Evolutionary conservation across 1,284 basidiomycete genomes (phyloP).

Genomic region (Leccinum glutinopallens): DNA sequence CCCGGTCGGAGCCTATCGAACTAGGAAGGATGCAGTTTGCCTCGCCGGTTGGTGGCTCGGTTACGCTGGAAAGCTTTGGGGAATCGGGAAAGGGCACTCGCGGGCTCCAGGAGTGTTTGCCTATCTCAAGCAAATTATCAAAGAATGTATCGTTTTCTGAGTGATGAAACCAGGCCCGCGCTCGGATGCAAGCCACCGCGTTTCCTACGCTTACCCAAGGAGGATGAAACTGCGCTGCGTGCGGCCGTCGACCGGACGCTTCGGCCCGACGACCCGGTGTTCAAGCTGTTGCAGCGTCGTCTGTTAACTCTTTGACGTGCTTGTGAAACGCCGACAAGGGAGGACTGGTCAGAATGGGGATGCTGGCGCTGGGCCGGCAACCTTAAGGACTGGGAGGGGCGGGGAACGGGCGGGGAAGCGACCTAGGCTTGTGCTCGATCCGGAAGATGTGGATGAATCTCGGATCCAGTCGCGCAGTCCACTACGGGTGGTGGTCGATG

Average conservation of each 20-base stretch:
- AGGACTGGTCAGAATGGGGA: slow-evolving; percentile 7
- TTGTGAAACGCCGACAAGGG: slow-evolving; percentile 29
- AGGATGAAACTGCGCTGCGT: slow-evolving; percentile 59
- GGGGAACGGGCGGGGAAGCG: slow-evolving; percentile 29
- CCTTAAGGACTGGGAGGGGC: slow-evolving; percentile 49
- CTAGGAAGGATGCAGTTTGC: background rate
- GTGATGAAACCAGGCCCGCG: slow-evolving; percentile 34
- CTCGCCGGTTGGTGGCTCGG: background rate
- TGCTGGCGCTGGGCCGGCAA: slow-evolving; percentile 35
- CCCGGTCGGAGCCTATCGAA: background rate
- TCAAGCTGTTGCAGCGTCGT: slow-evolving; percentile 58
- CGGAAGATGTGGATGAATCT: too few relatives aligned
- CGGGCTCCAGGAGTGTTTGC: background rate
- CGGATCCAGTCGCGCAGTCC: too few relatives aligned
- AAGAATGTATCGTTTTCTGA: background rate
- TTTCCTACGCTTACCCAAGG: slow-evolving; percentile 23
- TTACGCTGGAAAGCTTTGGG: slow-evolving; percentile 20
- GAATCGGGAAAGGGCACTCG: slow-evolving; percentile 5
- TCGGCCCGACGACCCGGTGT: slow-evolving; percentile 63
- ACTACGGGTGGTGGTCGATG: too few relatives aligned
- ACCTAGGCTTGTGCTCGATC: slow-evolving; percentile 31
- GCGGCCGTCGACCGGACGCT: slow-evolving; percentile 62
- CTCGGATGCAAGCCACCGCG: slow-evolving; percentile 31
- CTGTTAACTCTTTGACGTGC: slow-evolving; percentile 47
- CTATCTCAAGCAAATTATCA: background rate